Conservation (phyloP, 208 protist species). For the Leishmania aethiopica region DNA sequence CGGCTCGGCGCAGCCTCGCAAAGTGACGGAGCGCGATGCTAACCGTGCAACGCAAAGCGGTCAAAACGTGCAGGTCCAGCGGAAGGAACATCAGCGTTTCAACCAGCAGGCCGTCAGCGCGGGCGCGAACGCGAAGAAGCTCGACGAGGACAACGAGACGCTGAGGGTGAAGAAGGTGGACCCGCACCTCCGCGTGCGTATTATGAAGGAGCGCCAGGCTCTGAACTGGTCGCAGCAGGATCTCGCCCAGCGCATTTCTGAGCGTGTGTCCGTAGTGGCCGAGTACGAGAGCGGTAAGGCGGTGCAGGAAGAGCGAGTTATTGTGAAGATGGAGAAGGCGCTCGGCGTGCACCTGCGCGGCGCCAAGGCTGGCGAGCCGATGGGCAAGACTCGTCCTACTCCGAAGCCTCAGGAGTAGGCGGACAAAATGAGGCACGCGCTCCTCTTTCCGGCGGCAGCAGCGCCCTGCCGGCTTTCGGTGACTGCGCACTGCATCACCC, state of each 20-base stretch:
- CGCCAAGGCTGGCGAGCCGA: constrained; percentile 83
- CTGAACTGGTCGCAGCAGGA: constrained; percentile 91
- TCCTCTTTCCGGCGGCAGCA: background rate
- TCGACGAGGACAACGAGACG: constrained; percentile 86
- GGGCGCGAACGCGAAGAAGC: constrained; percentile 86
- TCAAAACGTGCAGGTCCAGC: constrained; percentile 60
- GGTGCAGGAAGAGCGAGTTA: constrained; percentile 90
- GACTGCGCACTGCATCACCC: background rate
- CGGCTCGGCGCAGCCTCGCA: constrained; percentile 35
- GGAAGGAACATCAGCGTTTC: constrained; percentile 65
- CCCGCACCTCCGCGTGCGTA: constrained; percentile 71
- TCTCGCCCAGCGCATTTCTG: constrained; percentile 81
- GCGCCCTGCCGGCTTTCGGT: too few relatives aligned
- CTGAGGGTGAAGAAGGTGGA: constrained; percentile 90
- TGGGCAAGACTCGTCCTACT: constrained; percentile 61
- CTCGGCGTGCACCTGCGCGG: constrained; percentile 92
- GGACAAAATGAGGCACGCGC: background rate
- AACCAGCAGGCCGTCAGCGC: constrained; percentile 69
- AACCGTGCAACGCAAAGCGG: constrained; percentile 81
- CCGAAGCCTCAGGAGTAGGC: constrained; percentile 61
- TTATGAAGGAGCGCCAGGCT: constrained; percentile 82
- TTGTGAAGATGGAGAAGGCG: constrained; percentile 94
- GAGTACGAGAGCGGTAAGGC: constrained; percentile 95
- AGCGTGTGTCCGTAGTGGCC: constrained; percentile 83
- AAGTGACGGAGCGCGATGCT: constrained; percentile 70